Evolutionary conservation across 768 basidiomycete genomes (phyloP).

Genomic region (Termitomyces sp.): DNA sequence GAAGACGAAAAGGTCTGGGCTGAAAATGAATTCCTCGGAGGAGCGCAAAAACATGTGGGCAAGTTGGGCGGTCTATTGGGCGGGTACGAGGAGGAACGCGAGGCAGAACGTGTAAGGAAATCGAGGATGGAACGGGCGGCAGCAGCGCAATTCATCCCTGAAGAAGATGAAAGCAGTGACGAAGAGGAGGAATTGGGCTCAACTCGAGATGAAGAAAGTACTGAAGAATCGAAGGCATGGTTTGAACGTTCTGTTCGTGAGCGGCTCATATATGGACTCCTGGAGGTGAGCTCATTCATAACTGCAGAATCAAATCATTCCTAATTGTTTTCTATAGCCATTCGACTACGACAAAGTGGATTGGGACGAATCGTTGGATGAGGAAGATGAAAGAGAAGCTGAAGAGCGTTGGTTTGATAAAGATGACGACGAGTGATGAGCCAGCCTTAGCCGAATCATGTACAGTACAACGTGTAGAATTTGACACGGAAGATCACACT

Average conservation of each 20-base stretch:
- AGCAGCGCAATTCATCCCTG: constrained; percentile 49
- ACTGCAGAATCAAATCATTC: neutral
- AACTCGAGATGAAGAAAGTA: constrained; percentile 34
- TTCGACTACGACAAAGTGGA: constrained; percentile 69
- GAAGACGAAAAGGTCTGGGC: constrained; percentile 71
- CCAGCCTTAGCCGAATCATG: neutral
- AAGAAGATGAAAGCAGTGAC: constrained; percentile 65
- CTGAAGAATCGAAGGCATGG: constrained; percentile 39
- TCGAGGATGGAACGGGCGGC: constrained; percentile 35
- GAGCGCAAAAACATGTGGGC: constrained; percentile 54
- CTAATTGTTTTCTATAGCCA: constrained; percentile 31
- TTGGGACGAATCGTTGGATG: constrained; percentile 69
- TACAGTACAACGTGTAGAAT: neutral
- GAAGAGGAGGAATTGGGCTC: constrained; percentile 24
- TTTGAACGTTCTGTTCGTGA: constrained; percentile 66
- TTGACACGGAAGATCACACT: constrained; percentile 3
- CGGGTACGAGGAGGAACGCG: constrained; percentile 75
- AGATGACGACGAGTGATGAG: constrained; percentile 40
- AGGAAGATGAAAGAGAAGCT: constrained; percentile 49
- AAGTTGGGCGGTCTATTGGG: constrained; percentile 62
- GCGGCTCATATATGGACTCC: constrained; percentile 67
- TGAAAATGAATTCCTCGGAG: constrained; percentile 52
- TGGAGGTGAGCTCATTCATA: constrained; percentile 47
- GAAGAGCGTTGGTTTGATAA: constrained; percentile 76
- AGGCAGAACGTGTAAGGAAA: constrained; percentile 51